A percentile compares a stretch with the other conserved stretches of the same genome.
phyloP scores from a whole-genome alignment of 2,329 filamentous ascomycete species.

The Byssochlamys sp. region DNA sequence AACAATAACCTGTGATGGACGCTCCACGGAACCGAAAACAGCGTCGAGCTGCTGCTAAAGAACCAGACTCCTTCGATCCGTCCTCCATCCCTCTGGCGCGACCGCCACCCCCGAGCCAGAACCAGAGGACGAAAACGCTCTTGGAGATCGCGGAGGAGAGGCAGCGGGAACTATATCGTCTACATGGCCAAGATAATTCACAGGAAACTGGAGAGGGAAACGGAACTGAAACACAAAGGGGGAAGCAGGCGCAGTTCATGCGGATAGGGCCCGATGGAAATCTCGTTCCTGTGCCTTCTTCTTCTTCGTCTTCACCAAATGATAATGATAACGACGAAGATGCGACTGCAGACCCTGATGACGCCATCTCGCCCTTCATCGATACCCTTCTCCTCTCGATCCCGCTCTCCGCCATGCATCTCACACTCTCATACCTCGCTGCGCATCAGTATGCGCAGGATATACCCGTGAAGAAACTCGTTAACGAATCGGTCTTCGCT shows the following conservation, averaged over 20 bases:
- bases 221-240: background rate
- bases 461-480: slow-evolving; percentile 20
- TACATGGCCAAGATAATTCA: background rate
- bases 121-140: slow-evolving; percentile 27
- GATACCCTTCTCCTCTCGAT: slow-evolving; percentile 36
- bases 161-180: slow-evolving; percentile 23
- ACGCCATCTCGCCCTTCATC: slow-evolving; percentile 21
- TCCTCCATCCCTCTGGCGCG: slow-evolving; percentile 25
- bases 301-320: slow-evolving; percentile 1
- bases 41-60: slow-evolving; percentile 26
- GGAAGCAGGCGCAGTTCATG: background rate
- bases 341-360: slow-evolving; percentile 7
- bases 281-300: slow-evolving; percentile 2
- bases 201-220: slow-evolving; percentile 1
- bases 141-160: slow-evolving; percentile 38
- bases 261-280: background rate
- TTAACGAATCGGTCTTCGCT: slow-evolving; percentile 27
- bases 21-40: slow-evolving; percentile 31
- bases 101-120: slow-evolving; percentile 12
- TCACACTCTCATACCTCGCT: slow-evolving; percentile 37
- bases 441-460: slow-evolving; percentile 39
- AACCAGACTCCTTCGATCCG: slow-evolving; percentile 19
- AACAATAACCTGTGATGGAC: slow-evolving; percentile 14
- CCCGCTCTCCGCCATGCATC: slow-evolving; percentile 35
- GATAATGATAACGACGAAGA: background rate